These are phyloP conservation scores for Bacidia rubella DNA, from an alignment of 495 filamentous ascomycete genomes.

Conservation along the genomic window DNA sequence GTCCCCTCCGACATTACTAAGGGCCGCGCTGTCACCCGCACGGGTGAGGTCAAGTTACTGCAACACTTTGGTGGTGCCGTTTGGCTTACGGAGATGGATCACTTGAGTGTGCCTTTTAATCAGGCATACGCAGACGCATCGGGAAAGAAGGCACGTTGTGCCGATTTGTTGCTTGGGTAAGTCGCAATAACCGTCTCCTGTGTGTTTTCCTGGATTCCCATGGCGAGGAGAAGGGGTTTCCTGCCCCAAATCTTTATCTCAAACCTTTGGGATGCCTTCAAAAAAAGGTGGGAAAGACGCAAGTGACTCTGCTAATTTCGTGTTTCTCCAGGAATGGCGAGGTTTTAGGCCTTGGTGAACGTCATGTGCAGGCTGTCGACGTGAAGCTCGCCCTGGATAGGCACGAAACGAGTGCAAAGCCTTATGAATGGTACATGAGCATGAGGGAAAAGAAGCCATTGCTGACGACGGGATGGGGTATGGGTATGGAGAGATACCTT, in stretches of 20 bases:
- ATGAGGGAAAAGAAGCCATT: neutral
- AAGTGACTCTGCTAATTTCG: no score
- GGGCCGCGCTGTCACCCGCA: neutral
- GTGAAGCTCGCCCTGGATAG: neutral
- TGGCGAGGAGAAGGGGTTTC: no score
- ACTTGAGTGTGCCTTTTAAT: constrained; percentile 4
- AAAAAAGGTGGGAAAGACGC: no score
- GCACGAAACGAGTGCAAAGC: neutral
- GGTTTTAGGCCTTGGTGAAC: neutral
- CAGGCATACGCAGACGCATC: neutral
- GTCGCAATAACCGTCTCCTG: no score
- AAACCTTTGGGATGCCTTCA: no score
- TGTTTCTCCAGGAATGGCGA: no score
- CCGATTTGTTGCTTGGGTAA: neutral
- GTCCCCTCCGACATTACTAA: neutral
- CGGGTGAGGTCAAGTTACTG: neutral
- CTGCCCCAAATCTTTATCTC: no score
- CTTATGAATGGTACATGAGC: constrained; percentile 1
- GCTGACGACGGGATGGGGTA: neutral
- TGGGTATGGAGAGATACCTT: constrained; percentile 2
- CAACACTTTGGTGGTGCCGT: neutral
- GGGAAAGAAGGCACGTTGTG: neutral
- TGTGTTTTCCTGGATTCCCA: no score
- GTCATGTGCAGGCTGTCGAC: neutral
- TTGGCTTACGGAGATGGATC: constrained; percentile 4